phyloP scores from a whole-genome alignment of 129 eudicot species.

The Escallonia herrerae region DNA sequence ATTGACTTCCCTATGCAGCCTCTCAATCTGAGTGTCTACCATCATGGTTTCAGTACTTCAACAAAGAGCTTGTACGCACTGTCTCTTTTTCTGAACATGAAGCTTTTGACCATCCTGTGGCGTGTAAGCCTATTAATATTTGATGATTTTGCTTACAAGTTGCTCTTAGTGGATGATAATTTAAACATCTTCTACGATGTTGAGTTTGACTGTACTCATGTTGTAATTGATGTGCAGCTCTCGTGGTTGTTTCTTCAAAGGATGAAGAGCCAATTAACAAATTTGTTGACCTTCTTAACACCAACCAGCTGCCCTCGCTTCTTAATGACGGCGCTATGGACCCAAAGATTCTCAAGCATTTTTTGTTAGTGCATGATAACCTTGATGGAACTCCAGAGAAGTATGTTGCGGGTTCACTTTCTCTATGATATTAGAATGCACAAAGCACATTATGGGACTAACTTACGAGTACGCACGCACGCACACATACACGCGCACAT shows the following conservation, averaged over 20 bases:
- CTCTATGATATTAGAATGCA: not conserved
- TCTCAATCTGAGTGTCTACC: slow-evolving; percentile 59
- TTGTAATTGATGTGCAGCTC: slow-evolving; percentile 47
- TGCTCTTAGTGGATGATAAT: not conserved
- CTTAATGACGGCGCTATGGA: slow-evolving; percentile 89
- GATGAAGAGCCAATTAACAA: slow-evolving; percentile 81
- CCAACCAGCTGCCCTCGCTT: slow-evolving; percentile 70
- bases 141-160: not conserved
- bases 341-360: slow-evolving; percentile 81
- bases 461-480: too few species aligned
- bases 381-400: slow-evolving; percentile 61
- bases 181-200: not conserved
- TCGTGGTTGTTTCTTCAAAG: slow-evolving; percentile 84
- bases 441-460: too few species aligned
- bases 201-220: not conserved
- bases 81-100: slow-evolving; percentile 95
- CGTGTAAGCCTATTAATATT: slow-evolving; percentile 46
- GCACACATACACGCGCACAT: too few species aligned
- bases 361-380: slow-evolving; percentile 74
- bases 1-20: slow-evolving; percentile 39
- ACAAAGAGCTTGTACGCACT: slow-evolving; percentile 68
- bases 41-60: slow-evolving; percentile 75
- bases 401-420: slow-evolving; percentile 25
- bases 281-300: slow-evolving; percentile 81
- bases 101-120: slow-evolving; percentile 97